Percentiles rank a stretch among this genome's conserved stretches.
Conservation (phyloP, 257 asterid species). For the Solanum neorickii region DNA sequence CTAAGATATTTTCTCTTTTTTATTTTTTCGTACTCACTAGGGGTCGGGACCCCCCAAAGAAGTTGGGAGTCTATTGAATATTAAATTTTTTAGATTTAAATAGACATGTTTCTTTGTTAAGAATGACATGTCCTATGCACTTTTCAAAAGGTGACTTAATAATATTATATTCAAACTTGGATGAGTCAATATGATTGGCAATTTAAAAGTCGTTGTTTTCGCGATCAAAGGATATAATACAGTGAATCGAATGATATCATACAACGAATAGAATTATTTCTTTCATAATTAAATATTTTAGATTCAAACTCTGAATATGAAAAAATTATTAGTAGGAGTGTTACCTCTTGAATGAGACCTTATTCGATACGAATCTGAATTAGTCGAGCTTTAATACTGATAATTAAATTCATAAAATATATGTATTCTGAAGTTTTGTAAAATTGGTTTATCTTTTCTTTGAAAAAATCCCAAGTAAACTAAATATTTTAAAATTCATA, state of each 20-base stretch:
- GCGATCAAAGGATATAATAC: no score
- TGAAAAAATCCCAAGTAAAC: fast-evolving
- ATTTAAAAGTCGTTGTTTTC: no score
- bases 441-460: background rate
- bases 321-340: background rate
- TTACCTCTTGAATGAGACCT: background rate
- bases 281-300: no score
- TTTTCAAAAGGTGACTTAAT: background rate
- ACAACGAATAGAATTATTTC: no score
- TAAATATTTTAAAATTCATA: background rate
- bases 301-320: no score
- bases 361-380: background rate
- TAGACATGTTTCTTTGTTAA: background rate
- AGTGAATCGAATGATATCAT: no score
- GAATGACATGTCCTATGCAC: background rate
- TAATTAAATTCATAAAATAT: background rate
- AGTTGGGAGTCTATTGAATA: background rate
- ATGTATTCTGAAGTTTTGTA: background rate
- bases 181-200: background rate
- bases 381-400: background rate
- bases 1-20: background rate
- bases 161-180: background rate
- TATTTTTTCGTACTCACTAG: background rate
- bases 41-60: background rate
- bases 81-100: background rate